phyloP scores from a whole-genome alignment of 148 eudicot genomes.

The Salicornia ramosissima region DNA sequence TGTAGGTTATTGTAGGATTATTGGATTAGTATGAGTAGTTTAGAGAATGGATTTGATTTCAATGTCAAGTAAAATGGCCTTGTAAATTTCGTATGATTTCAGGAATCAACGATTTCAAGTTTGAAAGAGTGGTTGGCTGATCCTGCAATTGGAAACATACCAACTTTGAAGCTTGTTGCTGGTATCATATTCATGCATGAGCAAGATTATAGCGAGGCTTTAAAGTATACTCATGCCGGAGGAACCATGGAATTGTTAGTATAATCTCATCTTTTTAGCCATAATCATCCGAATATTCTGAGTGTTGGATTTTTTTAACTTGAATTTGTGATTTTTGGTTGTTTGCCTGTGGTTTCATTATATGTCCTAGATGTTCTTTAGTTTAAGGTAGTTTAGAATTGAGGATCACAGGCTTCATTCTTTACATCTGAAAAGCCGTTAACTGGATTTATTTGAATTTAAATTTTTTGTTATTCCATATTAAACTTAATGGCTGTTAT shows the following conservation, averaged over 20 bases:
- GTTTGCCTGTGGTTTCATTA: not conserved
- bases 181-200: constrained; percentile 82
- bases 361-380: not conserved
- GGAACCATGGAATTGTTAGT: constrained; percentile 96
- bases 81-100: constrained; percentile 17
- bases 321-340: not conserved
- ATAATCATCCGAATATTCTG: not conserved
- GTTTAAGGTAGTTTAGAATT: not conserved
- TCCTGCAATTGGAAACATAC: constrained; percentile 71
- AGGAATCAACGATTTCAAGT: constrained; percentile 68
- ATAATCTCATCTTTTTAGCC: not conserved
- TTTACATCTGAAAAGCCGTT: not conserved
- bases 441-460: not conserved
- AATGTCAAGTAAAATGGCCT: not conserved
- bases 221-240: constrained; percentile 78
- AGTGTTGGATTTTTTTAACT: not conserved
- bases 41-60: not conserved
- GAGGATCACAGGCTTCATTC: not conserved
- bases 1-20: not conserved
- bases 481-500: no score
- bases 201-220: constrained; percentile 81
- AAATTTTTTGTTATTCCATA: no score
- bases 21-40: not conserved
- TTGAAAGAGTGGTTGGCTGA: constrained; percentile 81
- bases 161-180: constrained; percentile 69